Evolutionary conservation across 2,329 filamentous ascomycete species (phyloP), one percentile per base, ranked within the genome.

Genomic region (Neurospora sp.): DNA sequence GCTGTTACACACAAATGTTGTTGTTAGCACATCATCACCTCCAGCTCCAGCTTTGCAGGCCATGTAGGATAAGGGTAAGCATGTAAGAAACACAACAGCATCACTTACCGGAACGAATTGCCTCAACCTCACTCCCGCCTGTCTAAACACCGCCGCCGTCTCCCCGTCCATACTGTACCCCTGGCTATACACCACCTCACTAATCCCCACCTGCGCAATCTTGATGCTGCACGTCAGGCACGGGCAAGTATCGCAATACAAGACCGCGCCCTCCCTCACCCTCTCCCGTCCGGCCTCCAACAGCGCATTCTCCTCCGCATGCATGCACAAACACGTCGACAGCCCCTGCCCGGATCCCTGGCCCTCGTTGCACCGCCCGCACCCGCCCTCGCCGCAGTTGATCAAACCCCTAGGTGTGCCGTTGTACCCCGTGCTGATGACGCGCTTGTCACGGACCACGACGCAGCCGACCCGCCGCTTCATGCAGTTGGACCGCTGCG

Each of bases 171-270:
- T 97, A 78, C 95, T 95, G 79, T 99, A 99, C 36, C 91, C 89
- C 78, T 96, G 91, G 74, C 89, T 94, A 77, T 97, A 99, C 15
- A 99, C 94, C 15, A 99, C 96, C 83, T 99, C 96, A 57, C 88
- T 89, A 74, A 99, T 97, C 19, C 96, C 96, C 8, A 98, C 93
- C 82, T 99, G 96, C 28, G 93, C 92, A 77, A 99, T 98, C 83
- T 99, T 99, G 83, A 99, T 97, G 76, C 93, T 97, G 81, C 96
- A 99, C 2, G 96, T 99, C 79, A 99, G 83, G 79, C 96, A 99
- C 4, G 96, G 96, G 80, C 96, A 99, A 74, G 94, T 97, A 78
- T 97, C 92, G 80, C 94, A 97, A 81, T 97, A 99, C 36, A 99
- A 83, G 67, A 93, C 91, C 43, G 92, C 88, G 4, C 90, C 92